Percentiles rank a stretch among this genome's conserved stretches.
These are phyloP conservation scores for Trichoderma aggressivum DNA, from an alignment of 2,329 filamentous ascomycete genomes.

Conservation along the genomic window DNA sequence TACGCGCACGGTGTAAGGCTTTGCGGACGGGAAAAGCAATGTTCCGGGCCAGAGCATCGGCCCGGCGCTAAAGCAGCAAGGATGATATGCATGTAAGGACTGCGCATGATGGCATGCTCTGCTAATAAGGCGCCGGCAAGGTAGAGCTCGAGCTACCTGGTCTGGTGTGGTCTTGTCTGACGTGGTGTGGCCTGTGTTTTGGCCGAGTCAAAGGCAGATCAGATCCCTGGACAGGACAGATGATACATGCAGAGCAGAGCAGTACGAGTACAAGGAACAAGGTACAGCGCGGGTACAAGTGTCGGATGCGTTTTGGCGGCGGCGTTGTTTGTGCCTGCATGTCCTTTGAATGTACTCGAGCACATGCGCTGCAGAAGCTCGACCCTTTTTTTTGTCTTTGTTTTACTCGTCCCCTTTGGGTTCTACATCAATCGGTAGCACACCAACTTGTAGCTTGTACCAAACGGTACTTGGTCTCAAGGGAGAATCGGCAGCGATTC, in stretches of 20 bases:
- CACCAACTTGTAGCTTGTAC: not conserved
- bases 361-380: too few relatives aligned
- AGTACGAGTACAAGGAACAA: not conserved
- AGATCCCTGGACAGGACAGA: not conserved
- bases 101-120: not conserved
- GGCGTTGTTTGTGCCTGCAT: not conserved
- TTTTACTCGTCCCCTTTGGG: not conserved
- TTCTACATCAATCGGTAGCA: not conserved
- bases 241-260: not conserved
- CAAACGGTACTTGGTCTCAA: not conserved
- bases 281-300: not conserved
- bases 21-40: not conserved
- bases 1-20: not conserved
- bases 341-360: not conserved
- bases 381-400: not conserved
- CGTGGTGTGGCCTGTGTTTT: not conserved
- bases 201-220: not conserved
- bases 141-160: not conserved
- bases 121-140: not conserved
- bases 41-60: not conserved
- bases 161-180: not conserved
- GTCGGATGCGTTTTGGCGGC: not conserved
- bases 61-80: conserved; percentile 15
- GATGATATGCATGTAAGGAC: conserved; percentile 14
- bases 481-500: not conserved